Evolutionary conservation across 2,329 filamentous ascomycete species (phyloP), one percentile per base, ranked within the genome.

Genomic region (Exophiala xenobiotica): DNA sequence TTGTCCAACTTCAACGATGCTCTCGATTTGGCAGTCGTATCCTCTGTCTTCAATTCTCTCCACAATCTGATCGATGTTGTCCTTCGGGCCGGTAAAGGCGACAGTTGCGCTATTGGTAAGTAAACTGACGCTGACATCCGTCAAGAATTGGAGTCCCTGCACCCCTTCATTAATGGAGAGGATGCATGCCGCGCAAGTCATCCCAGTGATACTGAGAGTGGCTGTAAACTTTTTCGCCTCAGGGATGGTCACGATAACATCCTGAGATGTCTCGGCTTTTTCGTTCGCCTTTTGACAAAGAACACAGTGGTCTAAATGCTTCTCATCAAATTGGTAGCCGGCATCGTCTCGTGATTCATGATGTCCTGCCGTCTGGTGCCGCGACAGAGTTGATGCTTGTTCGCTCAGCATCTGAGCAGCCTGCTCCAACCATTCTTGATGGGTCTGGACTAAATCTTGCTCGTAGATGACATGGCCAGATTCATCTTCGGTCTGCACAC

Each of bases 121-220:
- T 5, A 79, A 67, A 54, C 75, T 78, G 27, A 81, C 70, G 26
- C 74, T 70, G 19, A 74, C 74, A 44, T 69, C 63, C 9, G 67
- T 66, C 7, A 81, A 69, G 64, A 74, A 79, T 2, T 68, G 49
- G 8, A 73, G 61, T 31, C 70, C 64, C 46, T 75, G 64, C 8
- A 82, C 54, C 2, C 72, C 73, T 38, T 68, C 64, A 0, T 69
- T 75, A 43, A 81, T 68, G 26, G 70, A 68, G 11, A 70, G 71
- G 4, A 77, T 72, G 56, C 79, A 81, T 3, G 78, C 72, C 42
- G 75, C 75, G 59, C 78, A 81, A 1, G 78, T 81, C 77, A 82
- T 79, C 11, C 79, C 78, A 12, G 69, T 70, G 37, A 81, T 74
- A 7, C 74, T 71, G 53, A 77, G 72, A 7, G 73, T 73, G n/a